A percentile compares a stretch with the other conserved stretches of the same genome.
Evolutionary conservation across 2,329 filamentous ascomycete genomes (phyloP).

Genomic region (Fusarium redolens): DNA sequence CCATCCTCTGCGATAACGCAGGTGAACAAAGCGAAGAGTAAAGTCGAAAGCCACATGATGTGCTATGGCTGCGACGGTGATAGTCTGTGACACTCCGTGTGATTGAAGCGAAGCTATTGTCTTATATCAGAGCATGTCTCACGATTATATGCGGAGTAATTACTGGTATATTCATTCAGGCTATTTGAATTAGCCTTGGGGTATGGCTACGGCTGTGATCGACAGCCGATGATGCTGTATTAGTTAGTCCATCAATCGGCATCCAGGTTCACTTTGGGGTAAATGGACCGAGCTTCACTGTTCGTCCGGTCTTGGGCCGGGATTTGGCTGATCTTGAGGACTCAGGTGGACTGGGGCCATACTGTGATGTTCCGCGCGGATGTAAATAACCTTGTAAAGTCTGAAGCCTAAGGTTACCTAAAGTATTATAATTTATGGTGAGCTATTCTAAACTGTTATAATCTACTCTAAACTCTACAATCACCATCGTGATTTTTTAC

Average conservation of each 20-base stretch:
- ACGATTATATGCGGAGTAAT: conserved; percentile 16
- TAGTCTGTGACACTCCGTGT: background rate
- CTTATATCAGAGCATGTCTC: conserved; percentile 9
- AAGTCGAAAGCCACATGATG: conserved; percentile 21
- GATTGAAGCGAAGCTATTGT: background rate
- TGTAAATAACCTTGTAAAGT: background rate
- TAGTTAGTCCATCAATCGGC: conserved; percentile 27
- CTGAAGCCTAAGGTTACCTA: background rate
- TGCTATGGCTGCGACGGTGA: background rate
- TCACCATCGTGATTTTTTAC: background rate
- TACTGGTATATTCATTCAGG: conserved; percentile 17
- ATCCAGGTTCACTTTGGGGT: conserved; percentile 12
- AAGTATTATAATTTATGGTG: background rate
- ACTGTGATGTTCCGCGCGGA: background rate
- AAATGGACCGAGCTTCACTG: conserved; percentile 10
- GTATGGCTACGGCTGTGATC: conserved; percentile 12
- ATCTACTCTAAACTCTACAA: background rate
- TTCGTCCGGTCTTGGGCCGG: background rate
- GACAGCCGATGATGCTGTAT: background rate
- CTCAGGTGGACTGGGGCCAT: background rate
- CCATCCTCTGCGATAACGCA: conserved; percentile 68
- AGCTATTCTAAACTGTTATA: background rate
- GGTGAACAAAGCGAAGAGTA: conserved; percentile 45
- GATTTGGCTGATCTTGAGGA: background rate
- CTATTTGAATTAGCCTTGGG: conserved; percentile 27